A percentile compares a stretch with the other conserved stretches of the same genome.
phyloP scores from a whole-genome alignment of 345 rosid species.

The Moricandia moricandioides region DNA sequence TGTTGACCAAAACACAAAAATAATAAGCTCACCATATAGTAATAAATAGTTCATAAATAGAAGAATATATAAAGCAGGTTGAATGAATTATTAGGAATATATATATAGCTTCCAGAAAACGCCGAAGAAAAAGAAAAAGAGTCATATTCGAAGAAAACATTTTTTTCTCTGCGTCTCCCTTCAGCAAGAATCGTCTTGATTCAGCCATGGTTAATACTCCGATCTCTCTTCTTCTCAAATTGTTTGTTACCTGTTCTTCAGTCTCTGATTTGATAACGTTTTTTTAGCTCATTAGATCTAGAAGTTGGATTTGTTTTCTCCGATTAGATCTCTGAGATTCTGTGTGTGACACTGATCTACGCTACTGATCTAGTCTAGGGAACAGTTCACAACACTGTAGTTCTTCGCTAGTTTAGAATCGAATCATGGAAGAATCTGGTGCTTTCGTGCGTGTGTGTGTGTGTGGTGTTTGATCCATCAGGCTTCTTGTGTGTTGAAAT shows the following conservation, averaged over 20 bases:
- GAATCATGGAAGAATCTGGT: conserved; percentile 7
- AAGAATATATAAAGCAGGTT: neutral
- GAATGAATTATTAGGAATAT: neutral
- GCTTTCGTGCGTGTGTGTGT: neutral
- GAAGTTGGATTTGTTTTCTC: conserved; percentile 13
- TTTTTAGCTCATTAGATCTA: conserved; percentile 29
- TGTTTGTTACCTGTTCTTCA: neutral
- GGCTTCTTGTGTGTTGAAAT: neutral
- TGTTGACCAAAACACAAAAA: no score
- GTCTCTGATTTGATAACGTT: neutral
- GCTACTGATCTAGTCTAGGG: conserved; percentile 5
- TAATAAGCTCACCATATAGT: no score
- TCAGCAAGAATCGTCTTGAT: neutral
- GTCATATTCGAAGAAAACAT: neutral
- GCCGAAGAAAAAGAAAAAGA: neutral
- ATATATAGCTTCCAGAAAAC: neutral
- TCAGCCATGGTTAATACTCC: conserved; percentile 22
- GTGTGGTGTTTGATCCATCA: neutral
- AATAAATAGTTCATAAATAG: neutral
- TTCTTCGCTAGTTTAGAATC: neutral
- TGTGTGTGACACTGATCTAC: neutral
- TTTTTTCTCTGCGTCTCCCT: neutral
- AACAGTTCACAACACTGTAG: no score
- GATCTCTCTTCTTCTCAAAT: neutral
- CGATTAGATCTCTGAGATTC: conserved; percentile 16